Percentiles rank a stretch among this genome's conserved stretches.
Evolutionary conservation across 2,329 filamentous ascomycete genomes (phyloP).

Genomic region (Ambrosiella cleistominuta): DNA sequence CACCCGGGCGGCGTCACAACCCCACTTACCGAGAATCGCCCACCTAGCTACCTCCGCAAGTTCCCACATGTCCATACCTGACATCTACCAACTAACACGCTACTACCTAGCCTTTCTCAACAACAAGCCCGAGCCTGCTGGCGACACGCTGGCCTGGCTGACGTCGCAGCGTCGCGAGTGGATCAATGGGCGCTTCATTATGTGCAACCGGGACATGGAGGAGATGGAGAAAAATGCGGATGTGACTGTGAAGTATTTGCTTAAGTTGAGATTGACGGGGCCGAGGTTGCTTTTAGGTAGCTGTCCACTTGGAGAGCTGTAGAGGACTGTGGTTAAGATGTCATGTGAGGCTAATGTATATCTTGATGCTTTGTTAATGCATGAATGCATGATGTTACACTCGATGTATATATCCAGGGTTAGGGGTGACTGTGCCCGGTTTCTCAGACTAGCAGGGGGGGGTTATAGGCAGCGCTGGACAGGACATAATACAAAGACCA

Average conservation of each 20-base stretch:
- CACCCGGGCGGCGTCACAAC: neutral
- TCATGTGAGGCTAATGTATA: too few relatives aligned
- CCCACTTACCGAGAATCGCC: neutral
- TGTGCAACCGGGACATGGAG: slow-evolving; percentile 19
- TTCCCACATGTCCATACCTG: neutral
- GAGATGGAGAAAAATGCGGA: slow-evolving; percentile 20
- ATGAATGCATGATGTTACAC: too few relatives aligned
- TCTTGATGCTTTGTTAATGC: too few relatives aligned
- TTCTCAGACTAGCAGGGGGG: too few relatives aligned
- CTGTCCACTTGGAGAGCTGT: neutral
- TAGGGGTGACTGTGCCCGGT: too few relatives aligned
- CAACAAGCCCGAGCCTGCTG: neutral
- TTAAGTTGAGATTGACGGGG: slow-evolving; percentile 15
- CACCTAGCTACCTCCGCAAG: neutral
- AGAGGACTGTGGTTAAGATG: too few relatives aligned
- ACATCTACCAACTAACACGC: neutral
- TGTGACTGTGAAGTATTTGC: slow-evolving; percentile 17
- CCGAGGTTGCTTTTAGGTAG: neutral
- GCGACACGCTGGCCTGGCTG: slow-evolving; percentile 15
- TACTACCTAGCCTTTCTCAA: neutral
- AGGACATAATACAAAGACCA: too few relatives aligned
- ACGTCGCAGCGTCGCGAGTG: slow-evolving; percentile 20
- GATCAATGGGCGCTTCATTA: slow-evolving; percentile 20
- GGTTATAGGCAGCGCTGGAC: too few relatives aligned
- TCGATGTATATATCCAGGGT: too few relatives aligned